Conservation (phyloP, 1,284 basidiomycete genomes). For the Pseudozyma thailandica region DNA sequence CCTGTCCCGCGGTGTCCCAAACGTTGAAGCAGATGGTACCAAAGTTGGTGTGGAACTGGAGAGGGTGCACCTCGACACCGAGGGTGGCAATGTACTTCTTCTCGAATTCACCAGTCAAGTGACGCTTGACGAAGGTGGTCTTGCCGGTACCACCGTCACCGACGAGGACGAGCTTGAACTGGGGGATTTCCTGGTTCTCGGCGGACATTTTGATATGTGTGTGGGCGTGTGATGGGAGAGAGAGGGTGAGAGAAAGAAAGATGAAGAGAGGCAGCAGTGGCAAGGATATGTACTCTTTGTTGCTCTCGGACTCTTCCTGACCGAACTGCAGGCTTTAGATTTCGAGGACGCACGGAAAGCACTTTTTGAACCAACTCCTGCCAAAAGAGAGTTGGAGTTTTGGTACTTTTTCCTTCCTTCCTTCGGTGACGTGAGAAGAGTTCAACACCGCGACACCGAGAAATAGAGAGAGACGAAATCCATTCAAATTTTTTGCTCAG, state of each 20-base stretch:
- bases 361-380: background rate
- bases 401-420: background rate
- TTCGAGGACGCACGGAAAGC: conserved; percentile 2
- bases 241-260: conserved; percentile 2
- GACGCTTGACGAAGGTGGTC: conserved; percentile 76
- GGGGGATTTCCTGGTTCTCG: conserved; percentile 74
- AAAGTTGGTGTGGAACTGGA: conserved; percentile 96
- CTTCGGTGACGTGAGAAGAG: conserved; percentile 6
- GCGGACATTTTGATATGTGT: conserved; percentile 35
- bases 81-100: conserved; percentile 99
- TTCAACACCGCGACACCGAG: conserved; percentile 17
- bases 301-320: conserved; percentile 7
- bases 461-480: background rate
- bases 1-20: conserved; percentile 99
- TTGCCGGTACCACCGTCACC: conserved; percentile 97
- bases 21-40: conserved; percentile 99
- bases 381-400: conserved; percentile 7
- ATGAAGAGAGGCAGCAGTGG: conserved; percentile 6
- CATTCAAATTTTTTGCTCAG: conserved; percentile 44
- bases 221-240: background rate
- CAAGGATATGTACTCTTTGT: conserved; percentile 18
- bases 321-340: conserved; percentile 3
- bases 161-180: conserved; percentile 99
- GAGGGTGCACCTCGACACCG: conserved; percentile 98
- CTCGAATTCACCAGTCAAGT: conserved; percentile 98